Evolutionary conservation across 148 eudicot species (phyloP).

Genomic region (Rhododendron ovatum): DNA sequence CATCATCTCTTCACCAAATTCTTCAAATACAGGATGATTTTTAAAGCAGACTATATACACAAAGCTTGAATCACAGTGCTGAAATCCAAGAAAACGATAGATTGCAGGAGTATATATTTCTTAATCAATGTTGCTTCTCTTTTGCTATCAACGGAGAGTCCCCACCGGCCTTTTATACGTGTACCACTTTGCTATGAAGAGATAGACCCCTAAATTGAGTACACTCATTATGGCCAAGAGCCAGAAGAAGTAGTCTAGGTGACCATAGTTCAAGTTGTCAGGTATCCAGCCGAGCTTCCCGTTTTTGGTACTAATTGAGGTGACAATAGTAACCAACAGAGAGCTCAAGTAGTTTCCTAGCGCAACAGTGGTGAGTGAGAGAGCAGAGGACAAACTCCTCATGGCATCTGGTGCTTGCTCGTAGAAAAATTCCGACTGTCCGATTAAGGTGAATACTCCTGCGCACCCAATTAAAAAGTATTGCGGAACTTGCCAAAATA

Average conservation of each 20-base stretch:
- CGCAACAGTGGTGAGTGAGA: conserved; percentile 37
- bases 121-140: not conserved
- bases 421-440: conserved; percentile 59
- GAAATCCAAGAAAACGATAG: not conserved
- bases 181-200: conserved; percentile 36
- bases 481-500: conserved; percentile 59
- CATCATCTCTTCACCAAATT: not conserved
- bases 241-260: conserved; percentile 52
- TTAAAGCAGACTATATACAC: not conserved
- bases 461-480: conserved; percentile 51
- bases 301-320: conserved; percentile 29
- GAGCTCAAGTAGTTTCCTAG: conserved; percentile 52
- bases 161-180: conserved; percentile 34
- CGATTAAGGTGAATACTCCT: conserved; percentile 49
- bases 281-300: conserved; percentile 55
- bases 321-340: conserved; percentile 42
- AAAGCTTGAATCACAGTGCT: not conserved
- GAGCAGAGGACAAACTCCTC: conserved; percentile 55
- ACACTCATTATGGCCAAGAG: conserved; percentile 47
- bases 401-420: conserved; percentile 63
- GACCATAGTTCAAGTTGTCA: conserved; percentile 52
- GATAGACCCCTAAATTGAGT: conserved; percentile 35
- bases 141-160: not conserved
- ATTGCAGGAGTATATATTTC: not conserved
- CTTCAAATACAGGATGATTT: not conserved